Percentiles rank a stretch among this genome's conserved stretches.
Evolutionary conservation across 2,329 filamentous ascomycete genomes (phyloP).

Genomic region (Onygenales sp.): DNA sequence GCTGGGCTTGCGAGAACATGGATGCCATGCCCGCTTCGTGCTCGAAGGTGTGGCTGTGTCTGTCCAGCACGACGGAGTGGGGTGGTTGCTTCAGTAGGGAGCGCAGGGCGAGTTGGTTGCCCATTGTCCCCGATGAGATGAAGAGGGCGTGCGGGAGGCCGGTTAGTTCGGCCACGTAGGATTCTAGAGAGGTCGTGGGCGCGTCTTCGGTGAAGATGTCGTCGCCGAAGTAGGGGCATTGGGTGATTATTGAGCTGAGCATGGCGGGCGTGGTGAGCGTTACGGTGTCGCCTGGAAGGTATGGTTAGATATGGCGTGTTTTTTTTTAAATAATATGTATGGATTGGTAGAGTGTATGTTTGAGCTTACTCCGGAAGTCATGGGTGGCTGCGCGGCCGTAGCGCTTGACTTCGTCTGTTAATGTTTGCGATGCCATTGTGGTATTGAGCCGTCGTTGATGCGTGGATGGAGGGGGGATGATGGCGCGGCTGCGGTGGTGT

Average conservation of each 20-base stretch:
- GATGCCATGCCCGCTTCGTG: conserved; percentile 60
- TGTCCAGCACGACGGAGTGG: conserved; percentile 69
- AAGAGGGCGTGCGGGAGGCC: conserved; percentile 70
- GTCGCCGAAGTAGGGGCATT: conserved; percentile 57
- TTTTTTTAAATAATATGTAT: neutral
- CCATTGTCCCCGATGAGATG: conserved; percentile 87
- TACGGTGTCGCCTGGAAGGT: conserved; percentile 51
- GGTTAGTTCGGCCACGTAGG: conserved; percentile 61
- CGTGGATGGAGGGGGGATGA: neutral
- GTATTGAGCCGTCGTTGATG: neutral
- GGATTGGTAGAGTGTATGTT: neutral
- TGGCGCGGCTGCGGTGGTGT: neutral
- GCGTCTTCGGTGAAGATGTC: conserved; percentile 76
- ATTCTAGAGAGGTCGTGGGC: conserved; percentile 67
- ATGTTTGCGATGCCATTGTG: neutral
- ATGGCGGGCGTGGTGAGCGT: conserved; percentile 73
- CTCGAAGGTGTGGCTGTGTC: conserved; percentile 65
- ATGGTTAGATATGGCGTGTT: neutral
- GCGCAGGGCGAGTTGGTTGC: conserved; percentile 77
- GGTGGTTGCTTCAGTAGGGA: conserved; percentile 71
- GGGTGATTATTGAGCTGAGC: conserved; percentile 67
- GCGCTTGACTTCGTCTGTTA: neutral
- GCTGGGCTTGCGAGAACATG: conserved; percentile 21
- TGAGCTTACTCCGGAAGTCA: neutral
- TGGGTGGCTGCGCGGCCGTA: neutral